Evolutionary conservation across 2,329 filamentous ascomycete species (phyloP).

Genomic region (Fusarium lateritium): DNA sequence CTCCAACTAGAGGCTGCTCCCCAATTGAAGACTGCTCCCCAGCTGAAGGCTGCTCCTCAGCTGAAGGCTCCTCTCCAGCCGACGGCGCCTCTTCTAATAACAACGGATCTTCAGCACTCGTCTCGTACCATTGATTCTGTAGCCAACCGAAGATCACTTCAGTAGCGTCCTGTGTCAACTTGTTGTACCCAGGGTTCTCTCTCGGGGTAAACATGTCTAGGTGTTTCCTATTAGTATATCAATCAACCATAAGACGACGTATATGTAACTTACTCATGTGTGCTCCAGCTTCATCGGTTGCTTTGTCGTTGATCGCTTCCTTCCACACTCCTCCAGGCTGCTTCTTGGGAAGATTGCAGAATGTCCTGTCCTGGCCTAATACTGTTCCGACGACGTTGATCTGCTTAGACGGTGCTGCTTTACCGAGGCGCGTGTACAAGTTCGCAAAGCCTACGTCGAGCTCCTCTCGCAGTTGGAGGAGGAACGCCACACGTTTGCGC

Average conservation of each 20-base stretch:
- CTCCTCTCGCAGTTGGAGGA: slow-evolving; percentile 75
- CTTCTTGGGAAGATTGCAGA: slow-evolving; percentile 83
- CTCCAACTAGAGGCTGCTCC: slow-evolving; percentile 19
- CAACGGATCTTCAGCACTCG: slow-evolving; percentile 58
- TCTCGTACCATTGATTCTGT: slow-evolving; percentile 76
- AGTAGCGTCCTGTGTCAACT: slow-evolving; percentile 75
- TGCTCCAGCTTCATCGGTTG: slow-evolving; percentile 82
- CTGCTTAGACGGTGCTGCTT: slow-evolving; percentile 71
- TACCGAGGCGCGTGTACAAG: slow-evolving; percentile 87
- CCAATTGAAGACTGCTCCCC: background rate
- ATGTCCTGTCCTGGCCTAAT: slow-evolving; percentile 82
- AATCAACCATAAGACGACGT: background rate
- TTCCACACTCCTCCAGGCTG: slow-evolving; percentile 72
- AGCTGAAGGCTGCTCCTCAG: background rate
- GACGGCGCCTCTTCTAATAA: slow-evolving; percentile 39
- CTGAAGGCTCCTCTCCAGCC: background rate
- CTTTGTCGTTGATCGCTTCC: slow-evolving; percentile 83
- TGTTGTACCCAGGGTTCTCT: slow-evolving; percentile 80
- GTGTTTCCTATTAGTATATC: slow-evolving; percentile 13
- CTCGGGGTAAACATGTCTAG: slow-evolving; percentile 80
- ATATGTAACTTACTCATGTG: slow-evolving; percentile 74
- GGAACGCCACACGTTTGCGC: slow-evolving; percentile 76
- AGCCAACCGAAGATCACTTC: slow-evolving; percentile 76
- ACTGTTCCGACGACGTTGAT: slow-evolving; percentile 69
- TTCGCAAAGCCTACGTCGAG: slow-evolving; percentile 85